Evolutionary conservation across 164 flowering plant species (phyloP).

Genomic region (Macadamia tetraphylla): DNA sequence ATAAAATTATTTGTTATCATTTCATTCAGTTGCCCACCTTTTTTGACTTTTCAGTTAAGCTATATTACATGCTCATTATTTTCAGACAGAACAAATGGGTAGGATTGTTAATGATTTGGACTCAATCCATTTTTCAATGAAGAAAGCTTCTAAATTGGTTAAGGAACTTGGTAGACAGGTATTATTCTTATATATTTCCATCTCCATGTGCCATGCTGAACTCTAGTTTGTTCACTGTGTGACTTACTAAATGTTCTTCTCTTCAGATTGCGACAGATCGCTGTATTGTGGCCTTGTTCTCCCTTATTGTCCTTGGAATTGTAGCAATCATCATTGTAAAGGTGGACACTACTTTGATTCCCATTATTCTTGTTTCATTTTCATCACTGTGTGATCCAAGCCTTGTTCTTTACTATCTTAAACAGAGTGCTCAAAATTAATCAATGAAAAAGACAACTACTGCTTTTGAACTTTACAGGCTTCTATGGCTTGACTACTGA

Average conservation of each 20-base stretch:
- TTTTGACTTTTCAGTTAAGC: background rate
- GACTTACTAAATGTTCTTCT: slow-evolving; percentile 1
- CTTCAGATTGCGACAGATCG: slow-evolving; percentile 83
- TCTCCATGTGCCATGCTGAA: background rate
- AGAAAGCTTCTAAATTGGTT: slow-evolving; percentile 74
- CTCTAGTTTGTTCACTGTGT: background rate
- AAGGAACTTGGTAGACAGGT: slow-evolving; percentile 45
- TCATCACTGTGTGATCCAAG: too few species aligned
- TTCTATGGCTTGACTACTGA: too few species aligned
- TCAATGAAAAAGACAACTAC: too few species aligned
- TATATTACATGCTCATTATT: background rate
- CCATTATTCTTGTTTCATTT: too few species aligned
- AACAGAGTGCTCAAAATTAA: too few species aligned
- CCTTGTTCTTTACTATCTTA: too few species aligned
- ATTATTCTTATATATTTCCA: background rate
- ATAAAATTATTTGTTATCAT: background rate
- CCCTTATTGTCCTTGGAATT: slow-evolving; percentile 74
- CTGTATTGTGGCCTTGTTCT: slow-evolving; percentile 78
- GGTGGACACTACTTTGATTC: slow-evolving; percentile 27
- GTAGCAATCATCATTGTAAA: slow-evolving; percentile 81
- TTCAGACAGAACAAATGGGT: slow-evolving; percentile 97
- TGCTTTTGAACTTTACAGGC: too few species aligned
- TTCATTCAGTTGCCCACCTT: too few species aligned
- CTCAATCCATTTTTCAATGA: slow-evolving; percentile 86
- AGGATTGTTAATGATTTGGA: slow-evolving; percentile 93